Conservation (phyloP, 495 filamentous ascomycete genomes). For the Hypoxylon subgilvum region DNA sequence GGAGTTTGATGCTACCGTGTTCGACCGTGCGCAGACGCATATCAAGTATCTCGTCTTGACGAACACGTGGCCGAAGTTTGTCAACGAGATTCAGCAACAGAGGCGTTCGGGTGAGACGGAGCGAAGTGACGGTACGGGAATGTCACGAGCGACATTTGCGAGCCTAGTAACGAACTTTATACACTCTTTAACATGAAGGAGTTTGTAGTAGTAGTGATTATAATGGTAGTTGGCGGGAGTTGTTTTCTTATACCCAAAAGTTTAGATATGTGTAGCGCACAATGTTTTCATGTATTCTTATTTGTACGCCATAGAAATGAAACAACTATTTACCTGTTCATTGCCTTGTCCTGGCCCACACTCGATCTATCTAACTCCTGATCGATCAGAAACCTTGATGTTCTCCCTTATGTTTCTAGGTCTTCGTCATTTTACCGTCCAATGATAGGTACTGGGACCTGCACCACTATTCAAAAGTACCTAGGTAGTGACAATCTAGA, state of each 20-base stretch:
- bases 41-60: constrained; percentile 73
- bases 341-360: no score
- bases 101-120: constrained; percentile 23
- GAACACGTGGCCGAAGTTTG: constrained; percentile 74
- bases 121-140: constrained; percentile 12
- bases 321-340: no score
- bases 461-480: no score
- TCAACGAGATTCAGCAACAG: constrained; percentile 38
- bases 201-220: background rate
- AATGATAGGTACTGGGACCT: no score
- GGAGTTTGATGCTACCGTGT: constrained; percentile 59
- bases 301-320: no score
- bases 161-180: constrained; percentile 18
- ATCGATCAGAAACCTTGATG: no score
- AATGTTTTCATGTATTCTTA: no score
- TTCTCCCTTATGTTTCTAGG: no score
- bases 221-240: background rate
- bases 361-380: no score
- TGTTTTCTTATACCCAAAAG: constrained; percentile 8
- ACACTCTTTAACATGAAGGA: background rate
- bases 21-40: constrained; percentile 64
- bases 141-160: constrained; percentile 11
- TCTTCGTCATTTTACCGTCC: no score
- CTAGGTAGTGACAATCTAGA: no score
- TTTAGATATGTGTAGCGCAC: background rate